These are phyloP conservation scores for Periconia macrospinosa DNA, from an alignment of 2,329 filamentous ascomycete species.

Conservation along the genomic window DNA sequence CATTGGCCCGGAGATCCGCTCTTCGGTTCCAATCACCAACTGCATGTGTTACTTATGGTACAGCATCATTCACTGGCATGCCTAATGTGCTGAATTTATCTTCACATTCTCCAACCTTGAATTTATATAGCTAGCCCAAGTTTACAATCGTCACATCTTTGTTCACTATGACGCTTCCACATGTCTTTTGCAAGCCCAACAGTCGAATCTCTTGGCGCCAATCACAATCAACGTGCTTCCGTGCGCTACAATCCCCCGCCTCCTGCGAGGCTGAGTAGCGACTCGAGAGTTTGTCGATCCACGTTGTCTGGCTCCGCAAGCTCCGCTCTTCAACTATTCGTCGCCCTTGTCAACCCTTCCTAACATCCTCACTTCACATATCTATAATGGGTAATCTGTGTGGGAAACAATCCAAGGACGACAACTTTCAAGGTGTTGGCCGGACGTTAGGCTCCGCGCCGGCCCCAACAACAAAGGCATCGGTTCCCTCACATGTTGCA, in stretches of 20 bases:
- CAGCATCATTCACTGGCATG: too few species aligned
- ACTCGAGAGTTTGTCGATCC: constrained; percentile 6
- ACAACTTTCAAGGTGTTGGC: constrained; percentile 72
- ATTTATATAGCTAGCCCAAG: too few species aligned
- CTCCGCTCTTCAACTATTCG: constrained; percentile 24
- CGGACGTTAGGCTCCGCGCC: constrained; percentile 67
- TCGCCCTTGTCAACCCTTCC: constrained; percentile 2
- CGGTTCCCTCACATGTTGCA: constrained; percentile 33
- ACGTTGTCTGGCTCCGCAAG: constrained; percentile 11
- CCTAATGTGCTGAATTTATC: too few species aligned
- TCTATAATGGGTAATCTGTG: constrained; percentile 80
- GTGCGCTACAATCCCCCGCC: constrained; percentile 15
- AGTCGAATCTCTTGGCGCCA: background rate
- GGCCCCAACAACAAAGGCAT: constrained; percentile 48
- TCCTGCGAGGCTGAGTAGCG: constrained; percentile 20
- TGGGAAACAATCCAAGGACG: constrained; percentile 64
- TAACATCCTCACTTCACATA: constrained; percentile 14
- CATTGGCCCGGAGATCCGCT: background rate
- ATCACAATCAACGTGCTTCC: background rate
- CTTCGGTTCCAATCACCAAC: too few species aligned
- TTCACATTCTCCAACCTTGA: too few species aligned
- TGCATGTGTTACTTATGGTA: too few species aligned
- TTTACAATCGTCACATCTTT: background rate
- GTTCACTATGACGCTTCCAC: background rate
- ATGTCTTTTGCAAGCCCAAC: background rate